Conservation (phyloP, 2,329 filamentous ascomycete species). For the Phaeosphaeriaceae sp. region DNA sequence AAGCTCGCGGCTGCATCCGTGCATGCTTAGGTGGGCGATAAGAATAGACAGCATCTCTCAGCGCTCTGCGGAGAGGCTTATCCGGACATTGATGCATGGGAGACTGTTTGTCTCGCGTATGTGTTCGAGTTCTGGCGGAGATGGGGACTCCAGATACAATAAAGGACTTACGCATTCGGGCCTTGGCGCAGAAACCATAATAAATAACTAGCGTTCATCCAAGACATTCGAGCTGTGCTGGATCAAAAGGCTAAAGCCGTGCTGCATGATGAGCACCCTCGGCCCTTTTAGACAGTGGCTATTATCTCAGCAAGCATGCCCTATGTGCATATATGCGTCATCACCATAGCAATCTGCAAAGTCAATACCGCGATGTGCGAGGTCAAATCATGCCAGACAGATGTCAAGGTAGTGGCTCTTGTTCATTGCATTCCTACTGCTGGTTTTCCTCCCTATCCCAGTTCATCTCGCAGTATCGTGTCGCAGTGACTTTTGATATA, state of each 20-base stretch:
- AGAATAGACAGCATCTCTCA: constrained; percentile 11
- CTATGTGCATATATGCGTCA: neutral
- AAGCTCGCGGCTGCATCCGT: constrained; percentile 1
- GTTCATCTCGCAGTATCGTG: constrained; percentile 24
- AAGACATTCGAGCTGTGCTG: neutral
- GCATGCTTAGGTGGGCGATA: constrained; percentile 10
- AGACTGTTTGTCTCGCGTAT: neutral
- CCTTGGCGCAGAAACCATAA: neutral
- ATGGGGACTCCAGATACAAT: neutral
- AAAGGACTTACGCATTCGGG: neutral
- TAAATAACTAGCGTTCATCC: neutral
- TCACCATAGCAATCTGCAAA: neutral
- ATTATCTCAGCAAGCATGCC: neutral
- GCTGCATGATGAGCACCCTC: neutral
- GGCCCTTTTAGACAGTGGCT: neutral
- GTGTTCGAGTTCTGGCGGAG: neutral
- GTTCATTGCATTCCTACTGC: constrained; percentile 37
- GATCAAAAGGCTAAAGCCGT: neutral
- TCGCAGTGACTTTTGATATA: constrained; percentile 38
- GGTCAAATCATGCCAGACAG: neutral
- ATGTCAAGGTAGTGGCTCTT: constrained; percentile 25
- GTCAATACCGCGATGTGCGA: neutral
- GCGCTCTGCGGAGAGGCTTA: neutral
- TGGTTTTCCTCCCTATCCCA: constrained; percentile 23
- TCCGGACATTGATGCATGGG: neutral